Base-by-base conservation (phyloP, 352 stramenopile genomes). In the Phytopythium delawarense region DNA sequence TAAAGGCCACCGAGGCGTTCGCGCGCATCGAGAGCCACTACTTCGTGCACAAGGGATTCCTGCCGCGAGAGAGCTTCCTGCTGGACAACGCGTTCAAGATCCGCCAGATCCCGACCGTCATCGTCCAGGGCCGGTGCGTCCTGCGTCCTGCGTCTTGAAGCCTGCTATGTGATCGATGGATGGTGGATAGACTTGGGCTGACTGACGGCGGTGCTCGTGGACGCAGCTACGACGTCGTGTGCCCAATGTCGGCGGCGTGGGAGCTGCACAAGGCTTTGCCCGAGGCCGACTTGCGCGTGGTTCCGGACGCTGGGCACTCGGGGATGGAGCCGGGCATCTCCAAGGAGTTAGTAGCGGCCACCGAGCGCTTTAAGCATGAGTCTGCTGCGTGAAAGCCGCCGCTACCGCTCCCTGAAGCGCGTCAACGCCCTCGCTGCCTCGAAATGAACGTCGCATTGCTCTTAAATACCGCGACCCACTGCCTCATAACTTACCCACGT, bases 11-110 rank as follows among this genome's bases (percentile, higher is more conserved):
- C 8, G 78, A 96, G 63, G 88, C 92, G 6, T 98, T 98, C 65
- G 91, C 90, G 32, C 83, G 91, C 51, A 98, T 98, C 61, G 92
- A 98, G 74, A 96, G 93, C 75, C 91, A 98, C 67, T 98, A 96
- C 72, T 98, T 98, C 45, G 66, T 91, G 35, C 84, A 98, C 75
- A 79, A 88, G 34, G 92, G 87, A 16, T 98, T 96, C 72, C 96
- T 98, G 68, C 80, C 88, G 12, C 77, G 45, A n/a, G 84, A 96
- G 59, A 76, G 85, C 39, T 97, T 94, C 63, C 62, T 98, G 53
- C 85, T 96, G 34, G 86, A 96, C 53, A 92, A 97, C 63, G 78
- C 83, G 25, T 75, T 89, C 71, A 94, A 94, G 76, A 97, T 98
- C 68, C 83, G 87, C 42, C 84, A 98, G 71, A 96, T 98, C 67